phyloP scores from a whole-genome alignment of 139 green algal species.

The Haematococcus sp. region DNA sequence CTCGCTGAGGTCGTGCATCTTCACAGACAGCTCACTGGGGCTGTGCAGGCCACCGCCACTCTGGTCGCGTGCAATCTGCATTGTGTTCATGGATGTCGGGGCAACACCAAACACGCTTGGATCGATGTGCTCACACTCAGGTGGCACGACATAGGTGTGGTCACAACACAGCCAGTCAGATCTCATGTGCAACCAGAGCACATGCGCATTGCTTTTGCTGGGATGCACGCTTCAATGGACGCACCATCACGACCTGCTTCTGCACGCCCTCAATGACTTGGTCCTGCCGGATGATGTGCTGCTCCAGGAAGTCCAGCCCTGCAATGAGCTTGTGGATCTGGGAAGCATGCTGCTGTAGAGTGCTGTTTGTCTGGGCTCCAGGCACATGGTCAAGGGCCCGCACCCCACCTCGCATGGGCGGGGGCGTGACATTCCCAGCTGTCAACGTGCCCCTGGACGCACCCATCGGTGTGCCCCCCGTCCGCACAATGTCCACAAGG shows the following conservation, averaged over 20 bases:
- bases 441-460: neutral
- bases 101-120: neutral
- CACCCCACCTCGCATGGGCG: neutral
- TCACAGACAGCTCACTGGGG: constrained; percentile 31
- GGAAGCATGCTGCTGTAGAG: constrained; percentile 34
- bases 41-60: neutral
- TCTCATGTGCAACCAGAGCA: neutral
- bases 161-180: neutral
- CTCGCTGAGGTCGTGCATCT: constrained; percentile 29
- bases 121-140: neutral
- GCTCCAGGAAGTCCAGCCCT: constrained; percentile 40
- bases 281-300: constrained; percentile 40
- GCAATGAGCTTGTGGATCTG: constrained; percentile 46
- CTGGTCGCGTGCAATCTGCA: neutral
- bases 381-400: constrained; percentile 10
- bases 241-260: constrained; percentile 27
- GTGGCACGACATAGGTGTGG: neutral
- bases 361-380: neutral
- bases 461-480: neutral
- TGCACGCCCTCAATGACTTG: constrained; percentile 33
- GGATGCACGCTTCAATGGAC: no score
- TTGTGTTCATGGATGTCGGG: no score
- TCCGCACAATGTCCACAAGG: constrained; percentile 16
- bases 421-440: neutral
- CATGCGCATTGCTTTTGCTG: neutral